Evolutionary conservation across 1,139 yeast genomes (phyloP).

Genomic region (Candida sanyaensis): DNA sequence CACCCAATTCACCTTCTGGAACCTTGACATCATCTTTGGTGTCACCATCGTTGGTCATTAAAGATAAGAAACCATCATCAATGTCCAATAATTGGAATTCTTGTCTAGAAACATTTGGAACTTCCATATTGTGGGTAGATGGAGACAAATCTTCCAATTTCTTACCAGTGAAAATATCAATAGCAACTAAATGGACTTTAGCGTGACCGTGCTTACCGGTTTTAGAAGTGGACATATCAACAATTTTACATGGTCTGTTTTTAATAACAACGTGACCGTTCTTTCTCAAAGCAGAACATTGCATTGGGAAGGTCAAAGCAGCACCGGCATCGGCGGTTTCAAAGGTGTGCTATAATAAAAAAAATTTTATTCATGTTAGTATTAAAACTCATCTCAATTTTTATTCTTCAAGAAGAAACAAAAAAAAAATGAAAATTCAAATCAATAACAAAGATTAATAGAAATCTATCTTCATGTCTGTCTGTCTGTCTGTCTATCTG

Average conservation of each 20-base stretch:
- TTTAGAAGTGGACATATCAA: slow-evolving; percentile 99
- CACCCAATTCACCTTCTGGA: slow-evolving; percentile 98
- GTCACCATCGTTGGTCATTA: slow-evolving; percentile 96
- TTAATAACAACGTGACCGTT: slow-evolving; percentile 98
- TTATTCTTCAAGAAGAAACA: too few species aligned
- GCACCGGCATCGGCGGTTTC: slow-evolving; percentile 99
- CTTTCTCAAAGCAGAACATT: slow-evolving; percentile 99
- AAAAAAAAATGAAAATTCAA: too few species aligned
- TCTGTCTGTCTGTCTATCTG: too few species aligned
- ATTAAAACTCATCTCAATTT: slow-evolving; percentile 7
- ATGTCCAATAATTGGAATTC: slow-evolving; percentile 97
- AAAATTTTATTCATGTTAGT: slow-evolving; percentile 41
- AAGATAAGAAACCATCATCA: slow-evolving; percentile 96
- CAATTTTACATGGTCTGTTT: slow-evolving; percentile 99
- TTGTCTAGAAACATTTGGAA: slow-evolving; percentile 93
- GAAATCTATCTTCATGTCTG: too few species aligned
- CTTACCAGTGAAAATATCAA: slow-evolving; percentile 98
- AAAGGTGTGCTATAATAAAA: slow-evolving; percentile 69
- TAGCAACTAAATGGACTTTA: slow-evolving; percentile 98
- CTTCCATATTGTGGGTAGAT: slow-evolving; percentile 99
- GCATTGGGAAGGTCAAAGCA: slow-evolving; percentile 98
- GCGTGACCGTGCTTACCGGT: slow-evolving; percentile 99
- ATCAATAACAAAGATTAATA: too few species aligned
- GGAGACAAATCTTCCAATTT: slow-evolving; percentile 99
- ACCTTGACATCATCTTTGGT: slow-evolving; percentile 98